Base-by-base conservation (phyloP, 1,139 yeast genomes). In the Diutina neorugosa region DNA sequence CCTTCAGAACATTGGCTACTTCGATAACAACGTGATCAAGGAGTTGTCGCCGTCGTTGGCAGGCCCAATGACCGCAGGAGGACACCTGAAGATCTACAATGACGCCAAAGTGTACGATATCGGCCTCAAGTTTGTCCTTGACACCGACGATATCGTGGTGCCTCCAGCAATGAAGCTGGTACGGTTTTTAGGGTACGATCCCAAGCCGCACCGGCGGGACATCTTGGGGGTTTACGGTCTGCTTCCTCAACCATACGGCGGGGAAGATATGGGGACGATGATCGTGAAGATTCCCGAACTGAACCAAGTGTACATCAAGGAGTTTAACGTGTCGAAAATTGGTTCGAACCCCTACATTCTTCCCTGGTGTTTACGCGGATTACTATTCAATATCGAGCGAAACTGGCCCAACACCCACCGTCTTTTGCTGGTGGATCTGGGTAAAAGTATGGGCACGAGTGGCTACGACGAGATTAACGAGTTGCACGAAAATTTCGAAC, bases 331-430 rank as follows among this genome's bases (percentile, higher is more conserved):
- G 51, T 76, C 81, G 7, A 78, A 62, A 54, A 68, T 84, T 11
- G 89, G 89, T 1, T 70, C 79, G 51, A 90, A 91, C 65, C 96
- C 97, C 0, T 91, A 80, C 62, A 80, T 87, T 53, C 69, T 91
- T 41, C 98, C 98, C 0, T 91, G 97, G 97, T 86, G 95, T 61
- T 78, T 89, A 67, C 72, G 96, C 50, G 96, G 97, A 0, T 68
- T 91, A 49, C 68, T 90, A 41, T 78, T 78, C 57, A 80, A 78
- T 58, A 77, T 80, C 59, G 84, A 90, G 57, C 72, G 66, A 77
- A 83, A 74, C 57, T 74, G 78, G 78, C 77, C 76, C 46, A 65
- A 65, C 54, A 63, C 68, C 46, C 64, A 62, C 54, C 66, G 65
- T 55, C 56, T 62, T 11, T 54, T 65, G 4, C 59, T 65, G 48